phyloP scores from a whole-genome alignment of 495 filamentous ascomycete species.

The Alectoria sarmentosa region DNA sequence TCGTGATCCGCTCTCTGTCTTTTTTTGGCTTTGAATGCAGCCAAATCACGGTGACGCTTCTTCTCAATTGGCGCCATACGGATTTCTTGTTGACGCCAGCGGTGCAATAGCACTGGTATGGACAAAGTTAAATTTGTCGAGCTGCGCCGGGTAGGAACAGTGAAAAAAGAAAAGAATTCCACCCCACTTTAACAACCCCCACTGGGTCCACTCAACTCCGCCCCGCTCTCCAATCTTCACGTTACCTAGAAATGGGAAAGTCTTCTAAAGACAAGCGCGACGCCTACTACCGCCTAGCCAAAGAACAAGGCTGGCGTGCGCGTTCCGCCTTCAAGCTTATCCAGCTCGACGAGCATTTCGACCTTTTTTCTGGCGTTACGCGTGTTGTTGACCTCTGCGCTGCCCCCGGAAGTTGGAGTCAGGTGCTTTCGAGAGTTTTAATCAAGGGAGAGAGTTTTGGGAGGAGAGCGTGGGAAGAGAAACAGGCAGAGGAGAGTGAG shows the following conservation, averaged over 20 bases:
- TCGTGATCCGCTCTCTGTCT: slow-evolving; percentile 36
- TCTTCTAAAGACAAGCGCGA: slow-evolving; percentile 98
- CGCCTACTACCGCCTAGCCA: slow-evolving; percentile 93
- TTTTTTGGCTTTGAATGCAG: slow-evolving; percentile 37
- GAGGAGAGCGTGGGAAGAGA: slow-evolving; percentile 74
- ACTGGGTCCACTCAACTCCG: background rate
- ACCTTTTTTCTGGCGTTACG: slow-evolving; percentile 80
- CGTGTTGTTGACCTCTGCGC: slow-evolving; percentile 95
- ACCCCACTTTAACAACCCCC: background rate
- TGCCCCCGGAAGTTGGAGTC: slow-evolving; percentile 92
- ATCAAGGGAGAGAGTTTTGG: slow-evolving; percentile 91
- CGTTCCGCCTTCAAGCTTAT: slow-evolving; percentile 95
- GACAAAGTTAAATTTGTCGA: background rate
- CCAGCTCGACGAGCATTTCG: slow-evolving; percentile 94
- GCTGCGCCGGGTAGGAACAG: slow-evolving; percentile 6
- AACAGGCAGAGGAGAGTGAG: slow-evolving; percentile 52
- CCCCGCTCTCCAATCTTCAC: background rate
- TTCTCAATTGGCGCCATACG: slow-evolving; percentile 31
- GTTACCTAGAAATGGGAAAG: slow-evolving; percentile 65
- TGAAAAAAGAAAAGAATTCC: background rate
- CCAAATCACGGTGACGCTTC: slow-evolving; percentile 36
- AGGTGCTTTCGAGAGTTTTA: slow-evolving; percentile 85
- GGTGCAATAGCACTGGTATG: background rate
- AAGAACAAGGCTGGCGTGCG: slow-evolving; percentile 97
- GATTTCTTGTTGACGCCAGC: background rate